Base-by-base conservation (phyloP, 2,329 filamentous ascomycete species). In the Colletotrichum sp. region DNA sequence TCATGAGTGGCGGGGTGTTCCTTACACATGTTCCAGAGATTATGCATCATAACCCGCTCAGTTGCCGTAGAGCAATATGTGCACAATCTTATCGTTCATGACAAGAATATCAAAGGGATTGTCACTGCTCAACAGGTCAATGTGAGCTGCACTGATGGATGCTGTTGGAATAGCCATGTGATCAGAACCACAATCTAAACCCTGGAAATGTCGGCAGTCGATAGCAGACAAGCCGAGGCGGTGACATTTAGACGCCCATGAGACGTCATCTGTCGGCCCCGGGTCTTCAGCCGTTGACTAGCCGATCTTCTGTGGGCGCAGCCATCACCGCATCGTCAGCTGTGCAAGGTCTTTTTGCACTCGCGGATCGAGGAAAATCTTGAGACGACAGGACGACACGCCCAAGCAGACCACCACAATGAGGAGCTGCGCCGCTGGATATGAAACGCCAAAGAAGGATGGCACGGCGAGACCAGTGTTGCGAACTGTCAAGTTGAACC, bases 381-480 rank as follows among this genome's bases (percentile, higher is more conserved):
- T 74, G 67, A 36, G 60, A 74, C 72, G 52, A 58, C 30, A 36
- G 36, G 36, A n/a, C 36, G 36, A 43, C 34, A 38, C 24, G 21
- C 12, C 32, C 28, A 67, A 16, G 34, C 15, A 30, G 4, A 21
- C 61, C 16, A 5, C 5, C 18, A 16, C 32, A 7, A 30, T 5
- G 36, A 61, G 67, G 13, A 34, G 43, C 55, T 63, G 24, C 15
- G 36, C 28, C 61, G 9, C 63, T 48, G 21, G 13, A 55, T 26
- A 21, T 72, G 72, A 75, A 72, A 75, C 72, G 36, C 24, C 16
- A 7, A 18, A 9, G 48, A 55, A 26, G n/a, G 36, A 36, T 8
- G 6, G 21, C 61, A 61, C 48, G 24, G 32, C 55, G 68, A 72
- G 68, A 75, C 30, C 67, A 43, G 26, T 36, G 72, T 75, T 75